Evolutionary conservation across 2,329 filamentous ascomycete species (phyloP), one percentile per base, ranked within the genome.

Genomic region (Cytospora chrysosperma): DNA sequence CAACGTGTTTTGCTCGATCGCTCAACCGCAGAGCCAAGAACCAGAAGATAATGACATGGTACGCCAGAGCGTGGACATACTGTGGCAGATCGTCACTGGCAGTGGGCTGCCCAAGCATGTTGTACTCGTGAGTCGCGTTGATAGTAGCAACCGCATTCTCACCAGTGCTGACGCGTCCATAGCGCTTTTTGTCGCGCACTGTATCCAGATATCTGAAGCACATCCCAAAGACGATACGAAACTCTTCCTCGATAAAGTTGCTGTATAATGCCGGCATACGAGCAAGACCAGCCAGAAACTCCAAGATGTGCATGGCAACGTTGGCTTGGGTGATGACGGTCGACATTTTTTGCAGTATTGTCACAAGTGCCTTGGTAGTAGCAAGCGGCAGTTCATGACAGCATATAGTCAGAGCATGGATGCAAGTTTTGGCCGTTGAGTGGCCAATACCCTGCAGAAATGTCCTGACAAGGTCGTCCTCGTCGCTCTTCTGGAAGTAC

Each of bases 1-100:
- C 87, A 58, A 97, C 93, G 68, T 96, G 89, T 66, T 87, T 91
- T 37, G 89, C 86, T 57, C 95, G 88, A 72, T 97, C 93, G 43
- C 89, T 86, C 58, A 97, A 83, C 71, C 92, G 94, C 69, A 99
- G 75, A 1, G 93, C 91, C 69, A 99, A 82, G 73, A 98, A 99
- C 95, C 95, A 99, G 73, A 96, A 97, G 1, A 93, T 90, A 68
- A 99, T 93, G 69, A 97, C 92, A 73, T 98, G 93, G 73, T 97
- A 97, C 10, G 94, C 94, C 59, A 98, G 80, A 1, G 93, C 91
- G 74, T 96, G 95, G 28, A 99, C 92, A 73, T 99, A 99, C 75
- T 95, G 91, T 5, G 93, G 93, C 56, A 97, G 81, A 68, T 95
- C 92, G 66, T 95, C 90, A 9, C 88, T 75, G 10, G 75, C 70